Evolutionary conservation across 2,329 filamentous ascomycete species (phyloP).

Genomic region (Aphanocladium album): DNA sequence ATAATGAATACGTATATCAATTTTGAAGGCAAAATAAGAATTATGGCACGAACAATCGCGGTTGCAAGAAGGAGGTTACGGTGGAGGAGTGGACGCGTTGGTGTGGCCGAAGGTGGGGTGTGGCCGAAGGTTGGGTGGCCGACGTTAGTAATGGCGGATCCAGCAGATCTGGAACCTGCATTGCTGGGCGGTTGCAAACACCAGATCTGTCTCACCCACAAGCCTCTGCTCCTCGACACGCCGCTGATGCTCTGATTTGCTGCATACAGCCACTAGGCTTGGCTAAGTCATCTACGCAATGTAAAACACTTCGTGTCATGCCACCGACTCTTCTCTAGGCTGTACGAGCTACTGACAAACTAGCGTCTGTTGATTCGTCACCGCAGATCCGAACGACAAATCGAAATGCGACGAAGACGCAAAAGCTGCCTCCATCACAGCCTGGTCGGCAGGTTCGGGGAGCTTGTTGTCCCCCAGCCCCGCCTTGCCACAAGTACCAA

Average conservation of each 20-base stretch:
- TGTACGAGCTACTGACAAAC: not conserved
- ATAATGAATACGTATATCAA: not conserved
- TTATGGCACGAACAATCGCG: not conserved
- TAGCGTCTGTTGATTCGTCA: not conserved
- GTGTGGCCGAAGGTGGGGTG: too few relatives aligned
- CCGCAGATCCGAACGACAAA: not conserved
- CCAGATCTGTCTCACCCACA: slow-evolving; percentile 2
- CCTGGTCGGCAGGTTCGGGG: not conserved
- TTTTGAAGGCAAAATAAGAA: not conserved
- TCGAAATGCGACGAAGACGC: not conserved
- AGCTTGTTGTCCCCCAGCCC: not conserved
- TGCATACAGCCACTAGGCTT: not conserved
- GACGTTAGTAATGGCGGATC: not conserved
- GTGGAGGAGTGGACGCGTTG: too few relatives aligned
- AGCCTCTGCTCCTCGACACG: not conserved
- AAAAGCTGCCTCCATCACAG: not conserved
- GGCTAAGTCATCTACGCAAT: not conserved
- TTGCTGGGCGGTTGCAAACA: not conserved
- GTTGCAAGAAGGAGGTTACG: not conserved
- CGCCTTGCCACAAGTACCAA: not conserved
- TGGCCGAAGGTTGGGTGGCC: not conserved
- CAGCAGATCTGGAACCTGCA: not conserved
- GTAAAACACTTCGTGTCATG: too few relatives aligned
- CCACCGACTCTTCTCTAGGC: not conserved
- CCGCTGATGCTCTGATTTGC: not conserved